phyloP scores from a whole-genome alignment of 1,284 basidiomycete genomes.

The Leccinum griseonigrum region DNA sequence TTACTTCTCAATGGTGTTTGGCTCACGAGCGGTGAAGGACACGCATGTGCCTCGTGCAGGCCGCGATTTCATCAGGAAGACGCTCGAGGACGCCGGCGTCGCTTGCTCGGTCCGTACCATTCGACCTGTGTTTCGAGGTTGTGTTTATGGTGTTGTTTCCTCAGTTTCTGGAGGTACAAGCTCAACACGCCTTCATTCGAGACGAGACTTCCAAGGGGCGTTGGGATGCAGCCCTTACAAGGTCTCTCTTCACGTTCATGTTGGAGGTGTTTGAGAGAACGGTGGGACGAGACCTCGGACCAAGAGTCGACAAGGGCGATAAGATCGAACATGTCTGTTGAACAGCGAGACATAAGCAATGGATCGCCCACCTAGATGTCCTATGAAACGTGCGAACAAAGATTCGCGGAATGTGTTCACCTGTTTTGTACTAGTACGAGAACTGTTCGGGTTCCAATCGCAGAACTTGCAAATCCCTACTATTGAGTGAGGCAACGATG shows the following conservation, averaged over 20 bases:
- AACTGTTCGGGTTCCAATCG: not conserved
- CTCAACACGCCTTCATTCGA: conserved; percentile 92
- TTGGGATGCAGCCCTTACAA: conserved; percentile 89
- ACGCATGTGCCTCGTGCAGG: conserved; percentile 87
- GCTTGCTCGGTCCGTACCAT: conserved; percentile 55
- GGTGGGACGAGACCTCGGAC: conserved; percentile 80
- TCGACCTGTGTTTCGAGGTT: not conserved
- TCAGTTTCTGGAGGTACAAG: conserved; percentile 90
- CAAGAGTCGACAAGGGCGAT: conserved; percentile 42
- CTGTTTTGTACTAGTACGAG: not conserved
- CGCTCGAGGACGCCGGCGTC: conserved; percentile 76
- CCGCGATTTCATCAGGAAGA: conserved; percentile 77
- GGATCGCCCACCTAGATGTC: not conserved
- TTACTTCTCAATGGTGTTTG: not conserved
- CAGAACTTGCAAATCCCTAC: not conserved
- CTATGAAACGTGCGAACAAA: not conserved
- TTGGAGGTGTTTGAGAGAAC: conserved; percentile 92
- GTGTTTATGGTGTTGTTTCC: not conserved
- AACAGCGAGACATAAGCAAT: not conserved
- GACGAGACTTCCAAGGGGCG: conserved; percentile 90
- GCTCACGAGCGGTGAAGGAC: conserved; percentile 46
- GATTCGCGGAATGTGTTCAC: not conserved
- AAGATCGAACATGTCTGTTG: conserved; percentile 65
- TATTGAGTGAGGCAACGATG: too few species aligned
- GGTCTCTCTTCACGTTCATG: conserved; percentile 81